Evolutionary conservation across 1,284 basidiomycete species (phyloP).

Genomic region (Dichomitus squalens): DNA sequence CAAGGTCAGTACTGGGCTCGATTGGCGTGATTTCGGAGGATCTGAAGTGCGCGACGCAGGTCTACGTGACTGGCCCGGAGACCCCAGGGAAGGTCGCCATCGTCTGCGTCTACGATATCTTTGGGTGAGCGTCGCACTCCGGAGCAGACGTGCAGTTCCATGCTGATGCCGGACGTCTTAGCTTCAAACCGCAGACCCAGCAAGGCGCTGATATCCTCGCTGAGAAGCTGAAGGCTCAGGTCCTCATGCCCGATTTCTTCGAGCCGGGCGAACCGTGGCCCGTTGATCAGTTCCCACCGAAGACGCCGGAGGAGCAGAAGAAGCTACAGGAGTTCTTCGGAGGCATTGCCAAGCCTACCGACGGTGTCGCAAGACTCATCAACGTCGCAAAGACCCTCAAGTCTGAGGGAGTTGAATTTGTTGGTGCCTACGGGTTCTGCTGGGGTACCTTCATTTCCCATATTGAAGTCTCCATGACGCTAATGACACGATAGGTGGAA

Average conservation of each 20-base stretch:
- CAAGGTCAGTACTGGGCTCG: slow-evolving; percentile 26
- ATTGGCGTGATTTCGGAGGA: background rate
- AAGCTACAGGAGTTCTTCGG: slow-evolving; percentile 59
- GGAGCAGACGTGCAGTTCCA: background rate
- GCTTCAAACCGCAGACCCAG: slow-evolving; percentile 59
- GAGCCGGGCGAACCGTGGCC: slow-evolving; percentile 54
- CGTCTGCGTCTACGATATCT: slow-evolving; percentile 66
- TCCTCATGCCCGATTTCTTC: slow-evolving; percentile 72
- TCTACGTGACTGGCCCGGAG: slow-evolving; percentile 55
- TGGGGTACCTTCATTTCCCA: slow-evolving; percentile 45
- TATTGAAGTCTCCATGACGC: too few species aligned
- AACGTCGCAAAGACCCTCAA: slow-evolving; percentile 50
- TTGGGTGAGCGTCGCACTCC: slow-evolving; percentile 45
- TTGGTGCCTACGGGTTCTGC: slow-evolving; percentile 61
- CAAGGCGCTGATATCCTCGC: slow-evolving; percentile 68
- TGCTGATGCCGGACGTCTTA: slow-evolving; percentile 20
- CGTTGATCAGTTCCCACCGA: slow-evolving; percentile 53
- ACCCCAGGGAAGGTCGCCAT: slow-evolving; percentile 49
- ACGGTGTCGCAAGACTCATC: slow-evolving; percentile 47
- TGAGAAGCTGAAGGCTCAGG: slow-evolving; percentile 47
- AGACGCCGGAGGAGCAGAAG: slow-evolving; percentile 49
- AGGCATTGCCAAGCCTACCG: slow-evolving; percentile 47
- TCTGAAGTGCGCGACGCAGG: slow-evolving; percentile 30
- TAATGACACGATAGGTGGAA: slow-evolving; percentile 44
- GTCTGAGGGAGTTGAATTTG: slow-evolving; percentile 45